Evolutionary conservation across 1,284 basidiomycete genomes (phyloP).

Genomic region (Fistulina hepatica): DNA sequence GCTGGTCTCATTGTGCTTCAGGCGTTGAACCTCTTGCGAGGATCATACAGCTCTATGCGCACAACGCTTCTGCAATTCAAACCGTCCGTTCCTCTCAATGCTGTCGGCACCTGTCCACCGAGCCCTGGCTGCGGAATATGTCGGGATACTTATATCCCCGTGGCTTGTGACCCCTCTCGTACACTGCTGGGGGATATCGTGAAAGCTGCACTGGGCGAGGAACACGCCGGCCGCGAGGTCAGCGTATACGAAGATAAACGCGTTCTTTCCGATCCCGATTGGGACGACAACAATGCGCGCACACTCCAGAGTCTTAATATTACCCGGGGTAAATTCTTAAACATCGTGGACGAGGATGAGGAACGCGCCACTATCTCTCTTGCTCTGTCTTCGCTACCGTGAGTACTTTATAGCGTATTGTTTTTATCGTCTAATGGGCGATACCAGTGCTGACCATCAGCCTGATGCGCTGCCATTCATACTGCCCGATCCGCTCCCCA

Average conservation of each 20-base stretch:
- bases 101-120: slow-evolving; percentile 52
- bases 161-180: slow-evolving; percentile 58
- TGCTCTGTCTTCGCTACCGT: slow-evolving; percentile 64
- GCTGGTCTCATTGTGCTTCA: slow-evolving; percentile 92
- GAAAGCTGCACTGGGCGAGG: slow-evolving; percentile 35
- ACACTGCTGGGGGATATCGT: slow-evolving; percentile 69
- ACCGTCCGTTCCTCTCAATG: slow-evolving; percentile 61
- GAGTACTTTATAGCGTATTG: slow-evolving; percentile 24
- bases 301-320: slow-evolving; percentile 67
- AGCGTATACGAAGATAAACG: slow-evolving; percentile 80
- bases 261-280: slow-evolving; percentile 79
- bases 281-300: slow-evolving; percentile 72
- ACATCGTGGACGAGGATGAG: slow-evolving; percentile 83
- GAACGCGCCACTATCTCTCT: slow-evolving; percentile 64
- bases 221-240: slow-evolving; percentile 44
- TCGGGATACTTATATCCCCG: slow-evolving; percentile 69
- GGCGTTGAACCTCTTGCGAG: slow-evolving; percentile 72
- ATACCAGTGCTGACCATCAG: slow-evolving; percentile 33
- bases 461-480: slow-evolving; percentile 40
- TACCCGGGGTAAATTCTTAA: slow-evolving; percentile 69
- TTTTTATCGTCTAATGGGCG: slow-evolving; percentile 4
- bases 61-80: slow-evolving; percentile 72
- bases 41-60: slow-evolving; percentile 45
- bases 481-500: slow-evolving; percentile 50
- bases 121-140: slow-evolving; percentile 78